Percentiles rank a stretch among this genome's conserved stretches.
Conservation (phyloP, 1,284 basidiomycete genomes). For the Cutaneotrichosporon sp. region DNA sequence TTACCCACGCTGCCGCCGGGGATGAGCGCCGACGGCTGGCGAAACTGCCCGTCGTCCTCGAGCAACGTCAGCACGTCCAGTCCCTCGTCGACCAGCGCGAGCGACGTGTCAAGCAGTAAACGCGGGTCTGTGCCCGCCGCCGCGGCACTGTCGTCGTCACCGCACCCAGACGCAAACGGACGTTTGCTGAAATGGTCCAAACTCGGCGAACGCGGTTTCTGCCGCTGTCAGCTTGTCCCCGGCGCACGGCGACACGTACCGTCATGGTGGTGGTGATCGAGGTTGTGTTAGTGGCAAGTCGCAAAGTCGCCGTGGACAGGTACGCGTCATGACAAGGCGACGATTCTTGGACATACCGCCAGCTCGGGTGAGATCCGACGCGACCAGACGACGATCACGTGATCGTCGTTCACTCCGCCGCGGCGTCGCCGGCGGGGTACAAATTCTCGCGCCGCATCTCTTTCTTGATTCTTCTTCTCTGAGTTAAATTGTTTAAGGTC, state of each 20-base stretch:
- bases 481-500: conserved; percentile 12
- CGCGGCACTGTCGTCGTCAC: no score
- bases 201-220: neutral
- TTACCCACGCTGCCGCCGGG: conserved; percentile 42
- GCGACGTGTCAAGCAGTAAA: conserved; percentile 9
- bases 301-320: no score
- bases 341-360: no score
- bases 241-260: neutral
- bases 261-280: neutral
- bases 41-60: conserved; percentile 27
- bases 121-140: no score
- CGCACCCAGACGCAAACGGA: neutral
- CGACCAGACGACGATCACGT: no score
- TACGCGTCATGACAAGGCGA: no score
- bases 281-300: neutral
- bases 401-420: neutral
- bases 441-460: neutral
- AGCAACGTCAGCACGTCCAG: conserved; percentile 32
- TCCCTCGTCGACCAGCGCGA: conserved; percentile 33
- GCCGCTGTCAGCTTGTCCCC: no score
- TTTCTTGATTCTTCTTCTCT: conserved; percentile 2
- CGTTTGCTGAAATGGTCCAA: neutral
- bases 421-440: neutral
- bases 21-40: conserved; percentile 30
- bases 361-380: no score